A percentile compares a stretch with the other conserved stretches of the same genome.
These are phyloP conservation scores for Fusarium phyllophilum DNA, from an alignment of 2,329 filamentous ascomycete genomes.

Conservation along the genomic window DNA sequence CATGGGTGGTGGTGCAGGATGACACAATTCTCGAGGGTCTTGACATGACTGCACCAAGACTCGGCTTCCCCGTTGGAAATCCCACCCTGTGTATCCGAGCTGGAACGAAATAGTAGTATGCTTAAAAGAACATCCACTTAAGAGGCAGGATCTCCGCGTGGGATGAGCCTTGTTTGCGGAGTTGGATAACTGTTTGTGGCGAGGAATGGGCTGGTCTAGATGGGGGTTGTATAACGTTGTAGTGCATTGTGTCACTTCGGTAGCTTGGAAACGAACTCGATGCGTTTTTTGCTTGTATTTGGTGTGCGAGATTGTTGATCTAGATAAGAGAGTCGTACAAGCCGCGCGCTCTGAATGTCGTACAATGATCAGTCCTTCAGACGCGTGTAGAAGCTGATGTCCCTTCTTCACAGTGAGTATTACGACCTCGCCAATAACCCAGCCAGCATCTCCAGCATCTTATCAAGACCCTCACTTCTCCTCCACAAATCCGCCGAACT, in stretches of 20 bases:
- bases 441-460: neutral
- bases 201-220: neutral
- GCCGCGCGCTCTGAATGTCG: accelerated
- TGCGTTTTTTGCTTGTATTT: accelerated
- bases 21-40: constrained; percentile 11
- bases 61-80: neutral
- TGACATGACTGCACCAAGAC: neutral
- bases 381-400: accelerated
- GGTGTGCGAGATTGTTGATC: accelerated
- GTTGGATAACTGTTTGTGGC: neutral
- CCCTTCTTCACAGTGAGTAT: no score
- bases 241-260: neutral
- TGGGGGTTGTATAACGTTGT: neutral
- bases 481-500: neutral
- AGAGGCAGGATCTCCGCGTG: neutral
- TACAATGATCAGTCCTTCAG: accelerated
- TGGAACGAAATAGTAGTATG: neutral
- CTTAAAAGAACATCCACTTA: neutral
- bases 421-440: neutral
- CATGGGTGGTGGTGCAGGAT: neutral
- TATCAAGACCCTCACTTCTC: neutral
- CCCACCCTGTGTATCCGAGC: neutral
- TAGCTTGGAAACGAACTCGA: accelerated
- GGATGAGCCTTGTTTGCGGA: neutral
- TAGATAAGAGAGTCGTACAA: neutral